Conservation (phyloP, 345 rosid genomes). For the Sisymbrium altissimum region DNA sequence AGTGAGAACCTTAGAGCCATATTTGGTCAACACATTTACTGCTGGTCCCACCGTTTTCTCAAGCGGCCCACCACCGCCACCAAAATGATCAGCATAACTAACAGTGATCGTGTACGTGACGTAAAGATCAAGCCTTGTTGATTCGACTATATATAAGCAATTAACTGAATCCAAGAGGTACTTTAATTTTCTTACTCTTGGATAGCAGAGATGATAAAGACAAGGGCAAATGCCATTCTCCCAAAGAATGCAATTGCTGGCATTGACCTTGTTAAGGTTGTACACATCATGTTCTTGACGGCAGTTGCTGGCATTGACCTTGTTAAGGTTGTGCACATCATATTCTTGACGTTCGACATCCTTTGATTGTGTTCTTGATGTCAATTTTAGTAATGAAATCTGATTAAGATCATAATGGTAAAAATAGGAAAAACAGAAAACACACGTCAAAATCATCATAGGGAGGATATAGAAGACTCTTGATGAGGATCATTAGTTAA, state of each 20-base stretch:
- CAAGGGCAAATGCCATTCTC: constrained; percentile 30
- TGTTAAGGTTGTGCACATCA: constrained; percentile 13
- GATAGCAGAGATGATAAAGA: constrained; percentile 30
- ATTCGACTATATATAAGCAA: neutral
- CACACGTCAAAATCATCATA: neutral
- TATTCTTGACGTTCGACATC: constrained; percentile 16
- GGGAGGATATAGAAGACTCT: neutral
- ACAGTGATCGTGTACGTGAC: neutral
- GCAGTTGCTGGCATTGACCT: constrained; percentile 35
- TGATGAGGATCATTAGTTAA: neutral
- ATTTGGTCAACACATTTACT: constrained; percentile 19
- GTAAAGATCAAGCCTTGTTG: neutral
- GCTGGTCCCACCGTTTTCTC: constrained; percentile 31
- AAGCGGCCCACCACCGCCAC: constrained; percentile 33
- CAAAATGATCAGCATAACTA: constrained; percentile 34
- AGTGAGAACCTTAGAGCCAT: constrained; percentile 32
- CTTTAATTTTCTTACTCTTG: constrained; percentile 26
- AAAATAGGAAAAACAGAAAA: neutral
- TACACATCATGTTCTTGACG: constrained; percentile 17
- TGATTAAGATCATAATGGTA: neutral
- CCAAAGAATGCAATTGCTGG: constrained; percentile 35
- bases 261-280: constrained; percentile 26
- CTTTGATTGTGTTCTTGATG: neutral
- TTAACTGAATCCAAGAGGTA: neutral
- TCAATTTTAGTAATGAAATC: neutral